These are phyloP conservation scores for Macrophomina phaseolina DNA, from an alignment of 2,329 filamentous ascomycete genomes.

Conservation along the genomic window DNA sequence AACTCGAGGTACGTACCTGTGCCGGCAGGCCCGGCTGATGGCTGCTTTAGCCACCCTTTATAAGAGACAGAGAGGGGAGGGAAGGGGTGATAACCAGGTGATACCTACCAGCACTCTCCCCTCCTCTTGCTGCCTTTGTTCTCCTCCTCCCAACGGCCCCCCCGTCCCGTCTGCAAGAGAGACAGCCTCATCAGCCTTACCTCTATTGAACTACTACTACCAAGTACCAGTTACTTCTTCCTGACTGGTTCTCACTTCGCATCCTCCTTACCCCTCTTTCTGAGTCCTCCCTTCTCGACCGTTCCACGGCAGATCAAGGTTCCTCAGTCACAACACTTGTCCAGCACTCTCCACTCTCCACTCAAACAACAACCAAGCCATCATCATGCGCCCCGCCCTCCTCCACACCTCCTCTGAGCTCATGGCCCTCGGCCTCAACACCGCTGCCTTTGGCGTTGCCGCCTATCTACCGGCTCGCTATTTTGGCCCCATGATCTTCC, in stretches of 20 bases:
- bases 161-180: slow-evolving; percentile 4
- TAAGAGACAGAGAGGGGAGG: slow-evolving; percentile 7
- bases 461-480: slow-evolving; percentile 24
- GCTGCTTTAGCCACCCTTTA: slow-evolving; percentile 25
- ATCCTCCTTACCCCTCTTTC: background rate
- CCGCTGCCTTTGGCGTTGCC: slow-evolving; percentile 23
- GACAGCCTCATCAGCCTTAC: slow-evolving; percentile 19
- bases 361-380: slow-evolving; percentile 2
- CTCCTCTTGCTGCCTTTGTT: slow-evolving; percentile 19
- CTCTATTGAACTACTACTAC: background rate
- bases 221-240: slow-evolving; percentile 12
- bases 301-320: slow-evolving; percentile 3
- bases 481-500: slow-evolving; percentile 24
- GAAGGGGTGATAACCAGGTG: slow-evolving; percentile 14
- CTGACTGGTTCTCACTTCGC: background rate
- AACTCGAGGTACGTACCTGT: slow-evolving; percentile 10
- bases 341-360: slow-evolving; percentile 1
- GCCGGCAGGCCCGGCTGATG: slow-evolving; percentile 15
- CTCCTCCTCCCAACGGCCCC: background rate
- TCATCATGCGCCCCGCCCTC: slow-evolving; percentile 11
- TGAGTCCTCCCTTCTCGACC: background rate
- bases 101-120: slow-evolving; percentile 16
- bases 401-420: slow-evolving; percentile 25
- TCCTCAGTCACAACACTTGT: background rate
- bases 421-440: slow-evolving; percentile 23